A percentile compares a stretch with the other conserved stretches of the same genome.
These are phyloP conservation scores for Beta macrorhiza DNA, from an alignment of 179 eudicot genomes.

Conservation along the genomic window DNA sequence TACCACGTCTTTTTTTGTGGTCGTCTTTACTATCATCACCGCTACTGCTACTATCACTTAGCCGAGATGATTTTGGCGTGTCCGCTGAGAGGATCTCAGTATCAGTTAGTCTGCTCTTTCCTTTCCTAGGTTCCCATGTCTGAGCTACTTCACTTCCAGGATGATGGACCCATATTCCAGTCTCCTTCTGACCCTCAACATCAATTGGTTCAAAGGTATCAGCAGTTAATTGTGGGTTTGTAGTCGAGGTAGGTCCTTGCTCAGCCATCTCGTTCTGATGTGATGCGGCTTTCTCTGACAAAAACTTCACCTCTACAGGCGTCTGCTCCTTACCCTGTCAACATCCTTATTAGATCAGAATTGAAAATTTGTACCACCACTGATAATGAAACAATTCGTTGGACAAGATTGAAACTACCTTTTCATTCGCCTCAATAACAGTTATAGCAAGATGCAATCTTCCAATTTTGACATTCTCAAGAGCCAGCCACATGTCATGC, in stretches of 20 bases:
- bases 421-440: slow-evolving; percentile 48
- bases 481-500: slow-evolving; percentile 87
- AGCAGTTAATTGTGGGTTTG: slow-evolving; percentile 33
- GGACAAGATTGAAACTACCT: slow-evolving; percentile 40
- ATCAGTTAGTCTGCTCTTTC: slow-evolving; percentile 42
- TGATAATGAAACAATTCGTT: background rate
- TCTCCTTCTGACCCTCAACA: slow-evolving; percentile 65
- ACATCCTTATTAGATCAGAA: slow-evolving; percentile 11
- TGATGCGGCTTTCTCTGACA: slow-evolving; percentile 27
- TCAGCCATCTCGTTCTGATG: slow-evolving; percentile 26
- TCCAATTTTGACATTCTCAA: slow-evolving; percentile 72
- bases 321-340: slow-evolving; percentile 47
- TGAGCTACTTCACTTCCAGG: slow-evolving; percentile 76
- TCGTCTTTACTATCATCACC: slow-evolving; percentile 59
- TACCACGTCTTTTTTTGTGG: slow-evolving; percentile 26
- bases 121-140: slow-evolving; percentile 86
- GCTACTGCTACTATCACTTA: slow-evolving; percentile 47
- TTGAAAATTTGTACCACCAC: background rate
- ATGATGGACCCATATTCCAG: slow-evolving; percentile 86
- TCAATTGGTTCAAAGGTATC: slow-evolving; percentile 73
- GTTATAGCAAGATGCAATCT: slow-evolving; percentile 84
- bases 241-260: slow-evolving; percentile 24
- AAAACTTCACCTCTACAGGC: slow-evolving; percentile 27
- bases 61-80: slow-evolving; percentile 34
- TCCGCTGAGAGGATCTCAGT: slow-evolving; percentile 33